These are phyloP conservation scores for Tephrocybe sp. DNA, from an alignment of 768 basidiomycete genomes.

Conservation along the genomic window DNA sequence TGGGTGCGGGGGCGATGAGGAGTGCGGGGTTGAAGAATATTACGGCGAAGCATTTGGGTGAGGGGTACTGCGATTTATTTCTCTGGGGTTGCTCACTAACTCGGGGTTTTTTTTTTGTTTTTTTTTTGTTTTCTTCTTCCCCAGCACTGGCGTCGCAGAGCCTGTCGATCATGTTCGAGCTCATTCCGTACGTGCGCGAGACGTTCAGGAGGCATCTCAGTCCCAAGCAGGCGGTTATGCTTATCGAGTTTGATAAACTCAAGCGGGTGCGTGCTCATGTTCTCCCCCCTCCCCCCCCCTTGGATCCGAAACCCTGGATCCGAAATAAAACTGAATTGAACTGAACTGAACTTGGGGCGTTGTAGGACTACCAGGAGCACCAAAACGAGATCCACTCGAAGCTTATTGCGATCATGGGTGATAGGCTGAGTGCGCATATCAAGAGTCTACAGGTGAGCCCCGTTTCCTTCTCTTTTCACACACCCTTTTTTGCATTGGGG, in stretches of 20 bases:
- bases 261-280: slow-evolving; percentile 79
- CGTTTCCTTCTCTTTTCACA: background rate
- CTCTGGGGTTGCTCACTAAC: too few species aligned
- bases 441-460: slow-evolving; percentile 69
- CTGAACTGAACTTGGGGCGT: too few species aligned
- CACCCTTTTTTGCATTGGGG: background rate
- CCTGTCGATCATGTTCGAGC: slow-evolving; percentile 88
- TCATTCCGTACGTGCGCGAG: slow-evolving; percentile 96
- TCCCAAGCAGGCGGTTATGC: slow-evolving; percentile 93
- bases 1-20: slow-evolving; percentile 99
- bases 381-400: slow-evolving; percentile 99
- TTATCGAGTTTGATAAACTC: slow-evolving; percentile 97
- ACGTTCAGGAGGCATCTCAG: slow-evolving; percentile 91
- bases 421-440: slow-evolving; percentile 85
- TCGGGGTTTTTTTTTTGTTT: background rate
- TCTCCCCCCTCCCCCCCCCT: slow-evolving; percentile 1
- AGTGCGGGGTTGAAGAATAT: slow-evolving; percentile 98
- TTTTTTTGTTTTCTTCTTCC: slow-evolving; percentile 1
- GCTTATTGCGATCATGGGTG: slow-evolving; percentile 97
- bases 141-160: slow-evolving; percentile 96
- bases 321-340: too few species aligned
- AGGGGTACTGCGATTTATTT: too few species aligned
- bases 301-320: background rate
- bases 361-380: slow-evolving; percentile 98
- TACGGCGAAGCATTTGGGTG: slow-evolving; percentile 95